Evolutionary conservation across 1,139 yeast genomes (phyloP), one percentile per base, ranked within the genome.

Genomic region (Saccharomyces hybrid): DNA sequence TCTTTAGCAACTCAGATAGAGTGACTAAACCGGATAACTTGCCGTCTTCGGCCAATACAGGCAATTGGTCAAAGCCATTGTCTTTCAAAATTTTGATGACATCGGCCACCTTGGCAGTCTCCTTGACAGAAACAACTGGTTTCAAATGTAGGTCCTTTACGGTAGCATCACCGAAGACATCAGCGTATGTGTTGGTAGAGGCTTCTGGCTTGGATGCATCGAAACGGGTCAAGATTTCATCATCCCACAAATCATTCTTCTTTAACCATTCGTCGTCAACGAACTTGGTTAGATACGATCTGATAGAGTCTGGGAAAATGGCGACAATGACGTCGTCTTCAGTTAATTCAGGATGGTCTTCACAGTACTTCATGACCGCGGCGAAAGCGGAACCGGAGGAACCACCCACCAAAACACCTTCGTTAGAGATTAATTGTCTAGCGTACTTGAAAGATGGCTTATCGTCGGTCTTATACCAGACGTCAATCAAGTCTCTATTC

Each of bases 241-340:
- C 81, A 28, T 75, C 75, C 72, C 72, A 69, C 67, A 88, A 84
- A 5, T 89, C 88, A 70, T 88, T 86, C 64, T 82, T 82, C 70
- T 79, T 81, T 88, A 88, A 83, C 96, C 96, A 88, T 73, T 87
- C 95, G 67, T 88, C 95, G 70, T 88, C 96, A 51, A 88, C 93
- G 68, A 88, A 88, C 75, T 88, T 88, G 61, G 93, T 83, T 70
- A 88, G 78, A 75, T 88, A 88, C 13, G 95, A 87, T 76, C 96
- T 83, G 66, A 88, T 82, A 47, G 93, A 84, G 70, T 88, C 96
- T 53, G 96, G 96, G 81, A 88, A 82, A 32, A 88, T 85, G 49
- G 86, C 91, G 46, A 88, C 96, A 57, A 88, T 78, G 32, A 80
- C 81, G 63, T 87, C 95, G 54, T 84, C 80, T 73, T 86, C 89